Base-by-base conservation (phyloP, 2,329 filamentous ascomycete genomes). In the Escovopsis sp. region DNA sequence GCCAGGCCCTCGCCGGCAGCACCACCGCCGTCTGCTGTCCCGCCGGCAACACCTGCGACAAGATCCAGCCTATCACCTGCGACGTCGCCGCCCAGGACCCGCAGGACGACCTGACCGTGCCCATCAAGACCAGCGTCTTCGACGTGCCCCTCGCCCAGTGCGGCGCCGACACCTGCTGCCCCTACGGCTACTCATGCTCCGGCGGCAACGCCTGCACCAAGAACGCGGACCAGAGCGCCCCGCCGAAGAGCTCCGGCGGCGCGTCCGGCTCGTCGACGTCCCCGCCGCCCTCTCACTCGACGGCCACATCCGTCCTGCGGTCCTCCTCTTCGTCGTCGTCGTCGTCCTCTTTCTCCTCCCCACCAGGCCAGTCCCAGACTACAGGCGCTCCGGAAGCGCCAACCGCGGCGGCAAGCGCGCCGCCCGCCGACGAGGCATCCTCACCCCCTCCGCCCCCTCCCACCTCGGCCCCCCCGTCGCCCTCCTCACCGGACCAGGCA, bases 11-110 rank as follows among this genome's bases (percentile, higher is more conserved):
- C 38, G 79, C 79, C 10, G 73, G 65, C n/a, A 63, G 68, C 37
- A 80, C 79, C 6, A 83, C 81, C 0, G 69, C 80, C 12, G 64
- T 87, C 39, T 88, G 83, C 64, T 88, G 83, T 55, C 82, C 82
- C 1, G 49, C 58, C 2, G 73, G 68, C 33, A 53, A 52, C 33
- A 65, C 68, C 51, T 88, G 83, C 62, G 51, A 61, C n/a, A 65
- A 58, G 39, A 81, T 88, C 51, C 54, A 68, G 49, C 67, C 79
- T 28, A 78, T 85, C 46, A 68, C 68, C 34, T 87, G 82, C 65
- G 71, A 83, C 48, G 53, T 80, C 43, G 57, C 56, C 6, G 65
- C 72, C 37, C 78, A 86, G 54, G 73, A 86, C 51, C 68, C 75
- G 3, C 67, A 61, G 8, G 50, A 62, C 15, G 62, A 76, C 48